phyloP scores from a whole-genome alignment of 495 filamentous ascomycete genomes.

The Neurospora terricola region DNA sequence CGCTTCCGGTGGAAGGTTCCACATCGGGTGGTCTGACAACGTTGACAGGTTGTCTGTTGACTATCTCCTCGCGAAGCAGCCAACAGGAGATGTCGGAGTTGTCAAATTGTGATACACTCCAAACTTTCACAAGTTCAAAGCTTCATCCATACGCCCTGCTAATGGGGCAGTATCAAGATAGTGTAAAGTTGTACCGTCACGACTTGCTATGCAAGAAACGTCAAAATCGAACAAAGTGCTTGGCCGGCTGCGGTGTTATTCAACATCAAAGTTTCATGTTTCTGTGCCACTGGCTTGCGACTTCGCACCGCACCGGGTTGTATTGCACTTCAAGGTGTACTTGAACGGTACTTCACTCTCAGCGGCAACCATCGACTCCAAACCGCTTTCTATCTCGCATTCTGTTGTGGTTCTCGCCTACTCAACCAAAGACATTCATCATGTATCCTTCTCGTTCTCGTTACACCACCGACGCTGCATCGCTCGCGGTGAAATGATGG shows the following conservation, averaged over 20 bases:
- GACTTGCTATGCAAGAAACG: background rate
- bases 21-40: background rate
- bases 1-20: background rate
- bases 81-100: background rate
- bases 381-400: background rate
- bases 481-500: constrained; percentile 14
- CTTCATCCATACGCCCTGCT: background rate
- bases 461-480: background rate
- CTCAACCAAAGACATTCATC: background rate
- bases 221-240: background rate
- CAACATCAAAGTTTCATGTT: background rate
- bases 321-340: background rate
- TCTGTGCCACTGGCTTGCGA: background rate
- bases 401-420: background rate
- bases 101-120: background rate
- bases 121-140: background rate
- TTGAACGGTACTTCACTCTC: background rate
- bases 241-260: background rate
- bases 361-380: background rate
- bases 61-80: background rate
- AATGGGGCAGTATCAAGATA: background rate
- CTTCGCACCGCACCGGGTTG: background rate
- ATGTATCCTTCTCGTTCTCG: background rate
- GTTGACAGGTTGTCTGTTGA: background rate
- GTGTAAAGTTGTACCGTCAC: background rate